Conservation (phyloP, 1,284 basidiomycete genomes). For the Inonotus obliquus region DNA sequence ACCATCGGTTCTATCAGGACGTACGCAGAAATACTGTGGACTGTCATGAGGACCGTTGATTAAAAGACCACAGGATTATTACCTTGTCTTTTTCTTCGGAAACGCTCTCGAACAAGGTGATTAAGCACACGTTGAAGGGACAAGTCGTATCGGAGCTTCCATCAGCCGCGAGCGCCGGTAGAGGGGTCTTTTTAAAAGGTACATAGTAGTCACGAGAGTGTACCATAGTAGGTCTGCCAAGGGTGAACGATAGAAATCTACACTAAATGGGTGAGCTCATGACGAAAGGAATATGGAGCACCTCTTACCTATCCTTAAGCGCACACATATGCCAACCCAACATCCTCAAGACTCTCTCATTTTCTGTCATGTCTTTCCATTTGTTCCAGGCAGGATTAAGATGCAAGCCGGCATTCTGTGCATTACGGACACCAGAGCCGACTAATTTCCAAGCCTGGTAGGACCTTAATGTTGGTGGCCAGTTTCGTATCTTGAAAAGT, state of each 20-base stretch:
- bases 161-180: constrained; percentile 36
- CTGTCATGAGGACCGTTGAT: not conserved
- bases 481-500: not conserved
- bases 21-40: constrained; percentile 12
- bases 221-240: constrained; percentile 43
- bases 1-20: not conserved
- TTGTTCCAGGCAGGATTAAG: constrained; percentile 42
- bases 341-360: constrained; percentile 31
- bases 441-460: constrained; percentile 45
- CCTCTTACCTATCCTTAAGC: constrained; percentile 5
- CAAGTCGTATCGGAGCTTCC: constrained; percentile 34
- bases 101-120: constrained; percentile 36
- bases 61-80: constrained; percentile 13
- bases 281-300: not conserved
- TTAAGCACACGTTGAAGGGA: constrained; percentile 33
- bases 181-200: constrained; percentile 28
- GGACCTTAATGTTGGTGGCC: not conserved
- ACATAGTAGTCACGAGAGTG: constrained; percentile 10
- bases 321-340: constrained; percentile 10
- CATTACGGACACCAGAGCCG: constrained; percentile 40
- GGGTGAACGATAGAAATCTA: constrained; percentile 29
- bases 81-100: constrained; percentile 41
- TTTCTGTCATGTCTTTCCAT: constrained; percentile 44
- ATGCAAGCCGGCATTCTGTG: constrained; percentile 47
- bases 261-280: not conserved